phyloP scores from a whole-genome alignment of 768 basidiomycete species.

The Russula brevipes region DNA sequence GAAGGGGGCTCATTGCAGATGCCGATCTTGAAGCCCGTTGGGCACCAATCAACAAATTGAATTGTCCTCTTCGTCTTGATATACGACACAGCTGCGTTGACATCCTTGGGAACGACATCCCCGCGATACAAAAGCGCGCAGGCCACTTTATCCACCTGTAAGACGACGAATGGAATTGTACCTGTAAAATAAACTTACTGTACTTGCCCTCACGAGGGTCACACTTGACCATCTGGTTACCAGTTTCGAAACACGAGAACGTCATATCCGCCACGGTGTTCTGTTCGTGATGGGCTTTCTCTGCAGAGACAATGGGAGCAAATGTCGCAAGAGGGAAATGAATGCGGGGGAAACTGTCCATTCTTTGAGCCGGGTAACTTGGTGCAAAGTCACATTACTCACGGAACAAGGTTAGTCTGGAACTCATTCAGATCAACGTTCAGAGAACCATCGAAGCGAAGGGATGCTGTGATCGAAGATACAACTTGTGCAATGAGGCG shows the following conservation, averaged over 20 bases:
- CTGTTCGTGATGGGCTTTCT: slow-evolving; percentile 64
- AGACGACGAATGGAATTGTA: neutral
- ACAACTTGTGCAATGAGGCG: slow-evolving; percentile 63
- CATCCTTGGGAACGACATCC: slow-evolving; percentile 75
- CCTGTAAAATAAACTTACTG: slow-evolving; percentile 37
- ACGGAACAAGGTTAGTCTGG: slow-evolving; percentile 66
- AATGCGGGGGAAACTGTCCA: slow-evolving; percentile 51
- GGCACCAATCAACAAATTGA: slow-evolving; percentile 76
- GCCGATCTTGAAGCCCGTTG: slow-evolving; percentile 74
- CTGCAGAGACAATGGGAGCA: slow-evolving; percentile 57
- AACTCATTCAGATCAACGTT: slow-evolving; percentile 70
- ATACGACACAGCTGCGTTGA: slow-evolving; percentile 64
- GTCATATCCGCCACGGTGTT: slow-evolving; percentile 69
- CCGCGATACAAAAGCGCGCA: slow-evolving; percentile 70
- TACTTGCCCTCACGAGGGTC: slow-evolving; percentile 78
- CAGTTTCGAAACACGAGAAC: slow-evolving; percentile 69
- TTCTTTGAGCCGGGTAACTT: neutral
- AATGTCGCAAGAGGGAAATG: slow-evolving; percentile 67
- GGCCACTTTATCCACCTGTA: slow-evolving; percentile 40
- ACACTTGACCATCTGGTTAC: slow-evolving; percentile 78
- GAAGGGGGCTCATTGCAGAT: slow-evolving; percentile 78
- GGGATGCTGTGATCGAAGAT: slow-evolving; percentile 41
- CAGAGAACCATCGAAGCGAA: slow-evolving; percentile 61
- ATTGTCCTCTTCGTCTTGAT: slow-evolving; percentile 79
- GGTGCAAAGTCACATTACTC: slow-evolving; percentile 20